Base-by-base conservation (phyloP, 2,329 filamentous ascomycete genomes). In the Apiospora pterosperma region DNA sequence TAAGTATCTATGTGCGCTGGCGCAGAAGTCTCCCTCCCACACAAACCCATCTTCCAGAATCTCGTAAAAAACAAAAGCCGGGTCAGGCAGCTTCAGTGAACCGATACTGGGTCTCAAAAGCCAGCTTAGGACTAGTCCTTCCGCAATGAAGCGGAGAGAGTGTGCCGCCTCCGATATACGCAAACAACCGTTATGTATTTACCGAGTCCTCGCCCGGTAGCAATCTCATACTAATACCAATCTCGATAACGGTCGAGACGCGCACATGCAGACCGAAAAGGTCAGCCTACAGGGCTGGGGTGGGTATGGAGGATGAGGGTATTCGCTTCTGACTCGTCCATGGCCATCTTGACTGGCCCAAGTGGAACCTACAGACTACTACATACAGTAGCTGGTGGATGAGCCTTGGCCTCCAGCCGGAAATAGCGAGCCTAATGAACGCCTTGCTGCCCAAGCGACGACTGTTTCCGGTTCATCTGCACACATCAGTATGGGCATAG, bases 381-480 rank as follows among this genome's bases (percentile, higher is more conserved):
- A n/a, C n/a, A n/a, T n/a, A n/a, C 48, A 21, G 48, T 55, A 55
- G 48, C 48, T 55, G 48, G 48, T 55, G 48, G 48, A 34, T 55
- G 25, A 23, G 21, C 21, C 21, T 19, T 31, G 25, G 28, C 48
- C 34, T 28, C 48, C 48, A 55, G 48, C 48, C 48, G 48, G 48
- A 16, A 34, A 55, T 55, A 55, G 48, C 48, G 48, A 55, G 48
- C 48, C 48, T 55, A 55, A 55, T 34, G 28, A 55, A 55, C 48
- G 48, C 28, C 48, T 55, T 55, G 48, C 48, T 55, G 48, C 48
- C 48, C 48, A 55, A 55, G 48, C 48, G 31, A 34, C 28, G 48
- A 55, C 48, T 28, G 28, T 25, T n/a, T 34, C 28, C 28, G 16
- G 48, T 34, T 55, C 48, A 34, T 34, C n/a, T 25, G 16, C 48